Percentiles rank a stretch among this genome's conserved stretches.
Conservation (phyloP, 192 early-diverging fungal species). For the Lunasporangiospora selenospora region DNA sequence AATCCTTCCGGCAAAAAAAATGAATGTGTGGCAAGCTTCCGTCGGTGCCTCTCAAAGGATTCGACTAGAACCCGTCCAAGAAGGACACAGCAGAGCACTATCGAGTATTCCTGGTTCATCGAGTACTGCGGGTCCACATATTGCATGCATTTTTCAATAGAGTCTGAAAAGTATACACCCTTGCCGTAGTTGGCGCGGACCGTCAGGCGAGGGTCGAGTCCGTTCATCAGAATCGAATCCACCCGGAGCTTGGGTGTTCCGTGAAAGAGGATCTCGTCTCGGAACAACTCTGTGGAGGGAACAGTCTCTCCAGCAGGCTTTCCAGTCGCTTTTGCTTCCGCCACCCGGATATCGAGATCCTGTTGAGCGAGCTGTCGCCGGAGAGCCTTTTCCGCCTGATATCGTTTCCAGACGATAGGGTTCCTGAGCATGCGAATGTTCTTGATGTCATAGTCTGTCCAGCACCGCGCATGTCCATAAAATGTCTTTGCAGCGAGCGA, state of each 20-base stretch:
- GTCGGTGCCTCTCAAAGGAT: constrained; percentile 9
- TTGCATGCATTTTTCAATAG: constrained; percentile 44
- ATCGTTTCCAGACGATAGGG: constrained; percentile 24
- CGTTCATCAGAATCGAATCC: constrained; percentile 26
- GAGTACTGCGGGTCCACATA: constrained; percentile 24
- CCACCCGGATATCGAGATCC: not conserved
- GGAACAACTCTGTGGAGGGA: constrained; percentile 11
- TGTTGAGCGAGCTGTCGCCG: constrained; percentile 11
- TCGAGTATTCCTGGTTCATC: constrained; percentile 27
- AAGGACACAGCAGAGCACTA: constrained; percentile 31
- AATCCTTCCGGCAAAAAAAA: constrained; percentile 30
- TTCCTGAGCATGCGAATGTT: constrained; percentile 26
- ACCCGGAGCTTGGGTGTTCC: constrained; percentile 14
- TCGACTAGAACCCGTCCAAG: constrained; percentile 29
- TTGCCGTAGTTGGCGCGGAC: constrained; percentile 36
- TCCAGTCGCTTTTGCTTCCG: not conserved
- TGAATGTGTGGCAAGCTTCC: not conserved
- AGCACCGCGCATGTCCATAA: constrained; percentile 10
- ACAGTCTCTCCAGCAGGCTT: constrained; percentile 10
- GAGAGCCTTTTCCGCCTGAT: constrained; percentile 27
- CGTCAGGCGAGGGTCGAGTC: constrained; percentile 31
- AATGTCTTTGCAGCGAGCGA: constrained; percentile 3
- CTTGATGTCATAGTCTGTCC: constrained; percentile 13
- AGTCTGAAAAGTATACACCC: constrained; percentile 37
- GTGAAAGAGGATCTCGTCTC: constrained; percentile 40